Percentiles rank a stretch among this genome's conserved stretches.
phyloP scores from a whole-genome alignment of 1,284 basidiomycete species.

The Cutaneotrichosporon dermatis region DNA sequence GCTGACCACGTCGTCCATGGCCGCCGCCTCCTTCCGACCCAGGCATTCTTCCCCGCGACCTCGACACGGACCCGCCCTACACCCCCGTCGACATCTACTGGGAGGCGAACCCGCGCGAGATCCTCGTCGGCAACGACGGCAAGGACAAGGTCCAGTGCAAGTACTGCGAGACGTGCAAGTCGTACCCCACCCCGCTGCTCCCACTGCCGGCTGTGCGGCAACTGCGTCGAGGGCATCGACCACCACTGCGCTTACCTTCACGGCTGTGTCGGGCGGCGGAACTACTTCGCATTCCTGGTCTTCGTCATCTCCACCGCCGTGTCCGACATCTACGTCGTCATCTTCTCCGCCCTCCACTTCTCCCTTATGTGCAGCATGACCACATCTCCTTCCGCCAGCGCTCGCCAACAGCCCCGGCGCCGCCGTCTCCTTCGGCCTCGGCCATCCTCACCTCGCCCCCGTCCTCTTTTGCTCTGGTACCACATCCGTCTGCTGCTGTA shows the following conservation, averaged over 20 bases:
- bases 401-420: slow-evolving; percentile 64
- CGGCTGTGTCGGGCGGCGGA: slow-evolving; percentile 84
- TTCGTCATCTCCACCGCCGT: slow-evolving; percentile 64
- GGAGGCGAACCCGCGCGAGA: slow-evolving; percentile 70
- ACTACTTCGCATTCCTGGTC: slow-evolving; percentile 83
- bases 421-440: slow-evolving; percentile 68
- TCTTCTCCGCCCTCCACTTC: slow-evolving; percentile 76
- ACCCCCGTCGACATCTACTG: slow-evolving; percentile 59
- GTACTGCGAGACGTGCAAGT: slow-evolving; percentile 84
- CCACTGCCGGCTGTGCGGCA: slow-evolving; percentile 92
- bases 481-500: slow-evolving; percentile 74
- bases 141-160: slow-evolving; percentile 76
- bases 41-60: slow-evolving; percentile 73
- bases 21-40: slow-evolving; percentile 72
- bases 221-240: slow-evolving; percentile 78
- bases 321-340: slow-evolving; percentile 67
- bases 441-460: slow-evolving; percentile 70
- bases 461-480: slow-evolving; percentile 72
- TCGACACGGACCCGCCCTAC: slow-evolving; percentile 74
- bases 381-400: slow-evolving; percentile 58
- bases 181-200: slow-evolving; percentile 84
- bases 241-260: slow-evolving; percentile 95
- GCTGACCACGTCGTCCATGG: slow-evolving; percentile 34
- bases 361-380: slow-evolving; percentile 60
- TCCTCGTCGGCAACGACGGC: slow-evolving; percentile 72